Conservation (phyloP, 306 rosid genomes). For the Cucumis sativus region Cucumber_9930_V3 NC_026660.2:28990501-28991000, state of each 20-base stretch:
- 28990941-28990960: background rate
- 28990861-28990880: too few relatives aligned
- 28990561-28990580: slow-evolving; percentile 15
- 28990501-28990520: background rate
- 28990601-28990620: slow-evolving; percentile 7
- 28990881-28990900: too few relatives aligned
- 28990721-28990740: too few relatives aligned
- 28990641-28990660: slow-evolving; percentile 38
- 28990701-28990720: too few relatives aligned
- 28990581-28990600: slow-evolving; percentile 25
- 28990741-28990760: too few relatives aligned
- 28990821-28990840: too few relatives aligned
- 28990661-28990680: slow-evolving; percentile 24
- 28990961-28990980: background rate
- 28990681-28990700: slow-evolving; percentile 21
- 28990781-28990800: too few relatives aligned
- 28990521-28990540: background rate
- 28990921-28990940: background rate
- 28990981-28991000: background rate
- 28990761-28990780: too few relatives aligned
- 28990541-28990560: slow-evolving; percentile 4
- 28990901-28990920: background rate
- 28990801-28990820: too few relatives aligned
- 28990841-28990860: too few relatives aligned
- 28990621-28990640: background rate